Evolutionary conservation across 2,329 filamentous ascomycete species (phyloP).

Genomic region (Zymoseptoria passerinii): DNA sequence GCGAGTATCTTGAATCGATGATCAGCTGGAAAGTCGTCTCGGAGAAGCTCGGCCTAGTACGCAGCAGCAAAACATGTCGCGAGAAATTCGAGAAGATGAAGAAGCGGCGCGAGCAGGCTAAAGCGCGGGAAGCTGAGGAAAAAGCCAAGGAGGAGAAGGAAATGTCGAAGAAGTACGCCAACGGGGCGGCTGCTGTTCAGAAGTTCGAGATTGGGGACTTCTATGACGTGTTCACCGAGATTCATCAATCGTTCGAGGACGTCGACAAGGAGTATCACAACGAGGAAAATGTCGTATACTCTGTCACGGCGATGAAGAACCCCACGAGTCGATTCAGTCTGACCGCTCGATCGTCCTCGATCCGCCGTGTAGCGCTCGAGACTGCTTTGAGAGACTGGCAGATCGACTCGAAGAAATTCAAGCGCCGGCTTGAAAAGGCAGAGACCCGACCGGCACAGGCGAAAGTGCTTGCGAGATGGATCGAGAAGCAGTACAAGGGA

Average conservation of each 20-base stretch:
- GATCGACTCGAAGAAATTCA: conserved; percentile 9
- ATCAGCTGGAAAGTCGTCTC: conserved; percentile 61
- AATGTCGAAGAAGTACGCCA: background rate
- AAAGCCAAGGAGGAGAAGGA: background rate
- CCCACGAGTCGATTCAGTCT: conserved; percentile 21
- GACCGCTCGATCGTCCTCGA: conserved; percentile 4
- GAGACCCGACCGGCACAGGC: conserved; percentile 13
- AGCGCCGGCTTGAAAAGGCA: conserved; percentile 12
- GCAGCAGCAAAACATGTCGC: conserved; percentile 59
- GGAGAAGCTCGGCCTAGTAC: conserved; percentile 50
- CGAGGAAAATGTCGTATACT: conserved; percentile 32
- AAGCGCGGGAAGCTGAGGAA: conserved; percentile 10
- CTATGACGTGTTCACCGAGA: conserved; percentile 33
- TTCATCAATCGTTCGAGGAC: conserved; percentile 21
- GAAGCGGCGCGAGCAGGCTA: conserved; percentile 22
- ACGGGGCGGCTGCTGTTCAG: conserved; percentile 14
- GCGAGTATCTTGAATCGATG: conserved; percentile 43
- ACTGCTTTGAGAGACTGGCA: conserved; percentile 20
- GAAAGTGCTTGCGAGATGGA: conserved; percentile 10
- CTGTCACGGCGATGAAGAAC: conserved; percentile 22
- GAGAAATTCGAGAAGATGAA: conserved; percentile 55
- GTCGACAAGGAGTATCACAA: conserved; percentile 19
- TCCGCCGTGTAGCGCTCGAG: conserved; percentile 25
- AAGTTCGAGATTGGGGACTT: conserved; percentile 36
- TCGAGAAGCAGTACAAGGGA: conserved; percentile 10